Evolutionary conservation across 352 stramenopile genomes (phyloP), one percentile per base, ranked within the genome.

Genomic region (Peronosclerospora sorghi): DNA sequence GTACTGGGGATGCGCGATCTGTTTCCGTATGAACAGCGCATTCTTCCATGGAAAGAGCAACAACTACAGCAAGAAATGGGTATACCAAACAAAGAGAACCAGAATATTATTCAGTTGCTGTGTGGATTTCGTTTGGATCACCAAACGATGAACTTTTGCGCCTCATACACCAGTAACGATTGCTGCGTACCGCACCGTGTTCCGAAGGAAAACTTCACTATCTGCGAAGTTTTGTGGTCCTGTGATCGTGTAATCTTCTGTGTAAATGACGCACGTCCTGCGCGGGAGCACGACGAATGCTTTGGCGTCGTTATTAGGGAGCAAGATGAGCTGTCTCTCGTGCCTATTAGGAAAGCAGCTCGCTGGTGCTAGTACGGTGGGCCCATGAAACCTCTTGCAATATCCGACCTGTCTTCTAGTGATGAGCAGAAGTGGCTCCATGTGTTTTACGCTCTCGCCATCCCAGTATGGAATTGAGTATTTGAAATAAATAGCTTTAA

Each of bases 221-320:
- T 92, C 30, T 92, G 79, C 36, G 76, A 88, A 47, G 79, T 76
- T 0, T 54, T 92, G 1, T 92, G 79, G 79, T 92, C 76, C n/a
- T 76, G 59, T 10, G 79, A 74, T 0, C 68, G 59, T 17, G 59
- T 92, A 3, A 46, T 86, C 30, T 65, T 60, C 30, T 92, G 79
- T 36, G 74, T 63, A 35, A 85, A 81, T 35, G 74, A 88, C 48
- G 45, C 61, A 0, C 89, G 79, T 32, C 53, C 65, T 12, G 67
- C 71, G 5, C 54, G 68, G 35, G 65, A 89, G 39, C 79, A 92
- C 45, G 79, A 92, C 41, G 79, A 89, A 39, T 92, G 79, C 37
- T 92, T 88, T 46, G 79, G 79, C 17, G 65, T 82, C 24, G 57
- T 92, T 15, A 39, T 92, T 20, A 70, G 76, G 9, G 55, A 73